A percentile compares a stretch with the other conserved stretches of the same genome.
phyloP scores from a whole-genome alignment of 202 grass and related monocot species.

The Saccharum hybrid region DNA sequence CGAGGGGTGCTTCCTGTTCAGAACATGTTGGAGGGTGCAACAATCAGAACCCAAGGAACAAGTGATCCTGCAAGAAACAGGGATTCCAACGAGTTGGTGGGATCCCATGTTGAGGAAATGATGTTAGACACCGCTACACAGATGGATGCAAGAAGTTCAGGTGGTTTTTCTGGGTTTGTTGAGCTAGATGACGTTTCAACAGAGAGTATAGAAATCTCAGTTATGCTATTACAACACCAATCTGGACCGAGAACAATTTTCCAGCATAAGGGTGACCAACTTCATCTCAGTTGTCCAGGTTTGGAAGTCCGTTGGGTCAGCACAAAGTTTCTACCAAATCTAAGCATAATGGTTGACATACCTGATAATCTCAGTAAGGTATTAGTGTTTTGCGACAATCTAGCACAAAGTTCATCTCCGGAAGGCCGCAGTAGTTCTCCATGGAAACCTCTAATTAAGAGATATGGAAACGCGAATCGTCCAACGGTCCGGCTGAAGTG shows the following conservation, averaged over 20 bases:
- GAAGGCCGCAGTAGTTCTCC: conserved; percentile 62
- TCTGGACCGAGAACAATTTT: conserved; percentile 44
- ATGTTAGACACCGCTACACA: conserved; percentile 55
- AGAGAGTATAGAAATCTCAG: conserved; percentile 56
- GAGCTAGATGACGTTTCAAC: conserved; percentile 60
- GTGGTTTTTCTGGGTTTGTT: conserved; percentile 58
- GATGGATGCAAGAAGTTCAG: conserved; percentile 44
- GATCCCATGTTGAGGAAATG: conserved; percentile 56
- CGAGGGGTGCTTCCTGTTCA: conserved; percentile 58
- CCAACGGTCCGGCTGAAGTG: conserved; percentile 67
- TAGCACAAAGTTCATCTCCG: conserved; percentile 54
- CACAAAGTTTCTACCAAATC: conserved; percentile 66
- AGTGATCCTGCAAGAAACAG: conserved; percentile 23
- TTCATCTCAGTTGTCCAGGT: conserved; percentile 60
- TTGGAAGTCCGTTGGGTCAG: conserved; percentile 58
- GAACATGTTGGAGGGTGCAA: conserved; percentile 55
- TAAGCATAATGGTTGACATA: conserved; percentile 64
- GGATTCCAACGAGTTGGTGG: conserved; percentile 49
- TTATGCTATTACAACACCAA: conserved; percentile 39
- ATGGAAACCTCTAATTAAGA: conserved; percentile 72
- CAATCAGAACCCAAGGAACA: conserved; percentile 42
- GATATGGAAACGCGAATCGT: conserved; percentile 51
- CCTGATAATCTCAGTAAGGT: conserved; percentile 65
- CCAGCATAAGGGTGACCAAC: conserved; percentile 54
- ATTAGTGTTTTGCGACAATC: conserved; percentile 64